Conservation (phyloP, 2,329 filamentous ascomycete genomes). For the Pseudogymnoascus sp. region DNA sequence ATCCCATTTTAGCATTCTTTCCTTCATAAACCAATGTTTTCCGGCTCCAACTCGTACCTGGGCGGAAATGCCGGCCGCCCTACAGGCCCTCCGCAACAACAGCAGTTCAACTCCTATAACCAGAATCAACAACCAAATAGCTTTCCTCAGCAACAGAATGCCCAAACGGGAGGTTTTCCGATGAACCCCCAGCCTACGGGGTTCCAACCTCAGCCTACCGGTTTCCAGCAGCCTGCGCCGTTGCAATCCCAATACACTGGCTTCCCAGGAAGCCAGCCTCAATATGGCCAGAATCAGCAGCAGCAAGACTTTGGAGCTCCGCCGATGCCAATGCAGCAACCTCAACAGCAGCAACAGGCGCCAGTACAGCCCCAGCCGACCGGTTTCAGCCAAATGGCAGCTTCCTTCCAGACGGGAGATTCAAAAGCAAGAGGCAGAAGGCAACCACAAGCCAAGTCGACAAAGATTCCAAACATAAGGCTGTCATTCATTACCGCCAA, state of each 20-base stretch:
- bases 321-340: conserved; percentile 30
- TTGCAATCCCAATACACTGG: conserved; percentile 54
- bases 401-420: conserved; percentile 51
- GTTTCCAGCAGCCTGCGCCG: conserved; percentile 44
- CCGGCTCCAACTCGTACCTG: conserved; percentile 77
- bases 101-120: conserved; percentile 39
- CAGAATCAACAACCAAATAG: conserved; percentile 27
- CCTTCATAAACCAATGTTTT: conserved; percentile 61
- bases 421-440: conserved; percentile 38
- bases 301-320: conserved; percentile 32
- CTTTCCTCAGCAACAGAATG: conserved; percentile 28
- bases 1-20: conserved; percentile 12
- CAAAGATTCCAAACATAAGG: conserved; percentile 86
- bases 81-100: conserved; percentile 55
- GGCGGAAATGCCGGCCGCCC: conserved; percentile 71
- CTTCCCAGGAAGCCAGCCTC: conserved; percentile 40
- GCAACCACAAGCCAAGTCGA: conserved; percentile 49
- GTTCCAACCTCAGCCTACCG: conserved; percentile 48
- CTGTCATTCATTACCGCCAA: conserved; percentile 92
- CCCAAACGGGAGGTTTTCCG: conserved; percentile 23
- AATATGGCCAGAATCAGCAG: conserved; percentile 41
- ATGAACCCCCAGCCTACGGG: conserved; percentile 23
- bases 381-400: conserved; percentile 59
- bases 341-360: conserved; percentile 48
- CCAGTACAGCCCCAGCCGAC: conserved; percentile 59